phyloP scores from a whole-genome alignment of 345 rosid genomes.

The Linum trigynum region DNA sequence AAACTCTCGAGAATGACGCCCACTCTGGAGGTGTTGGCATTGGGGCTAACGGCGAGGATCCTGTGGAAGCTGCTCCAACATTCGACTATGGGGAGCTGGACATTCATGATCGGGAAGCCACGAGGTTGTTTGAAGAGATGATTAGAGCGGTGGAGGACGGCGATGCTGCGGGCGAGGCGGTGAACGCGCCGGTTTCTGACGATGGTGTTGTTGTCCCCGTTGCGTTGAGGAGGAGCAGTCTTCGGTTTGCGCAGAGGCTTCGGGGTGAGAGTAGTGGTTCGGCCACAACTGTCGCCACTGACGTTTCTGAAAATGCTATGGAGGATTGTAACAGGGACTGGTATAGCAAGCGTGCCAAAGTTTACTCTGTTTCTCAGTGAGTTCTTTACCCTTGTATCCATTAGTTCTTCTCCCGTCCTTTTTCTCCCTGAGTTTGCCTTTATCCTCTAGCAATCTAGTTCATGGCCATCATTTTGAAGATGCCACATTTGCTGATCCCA shows the following conservation, averaged over 20 bases:
- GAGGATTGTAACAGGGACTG: conserved; percentile 6
- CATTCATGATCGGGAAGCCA: conserved; percentile 9
- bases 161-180: conserved; percentile 6
- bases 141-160: conserved; percentile 17
- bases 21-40: conserved; percentile 23
- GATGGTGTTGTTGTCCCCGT: conserved; percentile 4
- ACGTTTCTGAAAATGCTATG: not conserved
- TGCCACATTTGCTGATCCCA: too few relatives aligned
- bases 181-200: not conserved
- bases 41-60: conserved; percentile 11
- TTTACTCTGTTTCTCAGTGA: conserved; percentile 42
- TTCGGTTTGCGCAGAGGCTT: conserved; percentile 14
- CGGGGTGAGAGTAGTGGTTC: conserved; percentile 52
- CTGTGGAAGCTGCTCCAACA: conserved; percentile 8
- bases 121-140: conserved; percentile 33
- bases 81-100: conserved; percentile 12
- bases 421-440: not conserved
- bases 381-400: conserved; percentile 14
- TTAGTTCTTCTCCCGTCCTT: not conserved
- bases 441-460: not conserved
- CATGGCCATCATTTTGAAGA: too few relatives aligned
- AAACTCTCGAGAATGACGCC: conserved; percentile 25
- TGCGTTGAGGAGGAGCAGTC: conserved; percentile 15
- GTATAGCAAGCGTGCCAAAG: conserved; percentile 74
- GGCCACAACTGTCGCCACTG: conserved; percentile 7